Percentiles rank a stretch among this genome's conserved stretches.
phyloP scores from a whole-genome alignment of 257 asterid species.

The Solanum lycopersicoides region DNA sequence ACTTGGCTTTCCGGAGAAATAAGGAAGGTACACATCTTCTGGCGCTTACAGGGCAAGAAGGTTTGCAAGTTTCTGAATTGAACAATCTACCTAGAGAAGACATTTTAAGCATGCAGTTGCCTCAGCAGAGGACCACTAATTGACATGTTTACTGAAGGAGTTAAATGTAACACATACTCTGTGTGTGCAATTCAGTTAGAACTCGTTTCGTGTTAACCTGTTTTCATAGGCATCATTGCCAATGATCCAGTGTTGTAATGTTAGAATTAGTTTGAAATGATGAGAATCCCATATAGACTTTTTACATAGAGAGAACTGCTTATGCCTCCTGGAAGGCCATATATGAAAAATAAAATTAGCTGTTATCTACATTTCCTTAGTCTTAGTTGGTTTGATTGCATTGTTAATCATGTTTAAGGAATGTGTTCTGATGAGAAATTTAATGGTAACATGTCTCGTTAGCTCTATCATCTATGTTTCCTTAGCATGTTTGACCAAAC shows the following conservation, averaged over 20 bases:
- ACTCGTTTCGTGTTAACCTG: not conserved
- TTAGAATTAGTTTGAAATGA: not conserved
- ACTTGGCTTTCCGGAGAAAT: slow-evolving; percentile 57
- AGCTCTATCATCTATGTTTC: no score
- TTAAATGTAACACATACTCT: not conserved
- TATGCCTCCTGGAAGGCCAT: not conserved
- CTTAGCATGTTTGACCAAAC: no score
- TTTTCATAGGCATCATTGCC: not conserved
- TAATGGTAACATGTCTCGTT: no score
- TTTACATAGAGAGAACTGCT: not conserved
- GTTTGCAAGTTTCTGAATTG: slow-evolving; percentile 19
- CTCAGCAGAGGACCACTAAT: slow-evolving; percentile 31
- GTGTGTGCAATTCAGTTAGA: not conserved
- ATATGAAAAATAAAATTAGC: not conserved
- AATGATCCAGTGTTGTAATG: not conserved
- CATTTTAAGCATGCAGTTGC: slow-evolving; percentile 70
- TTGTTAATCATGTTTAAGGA: not conserved
- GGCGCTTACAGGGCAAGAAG: slow-evolving; percentile 34
- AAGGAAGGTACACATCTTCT: slow-evolving; percentile 56
- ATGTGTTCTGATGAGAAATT: not conserved
- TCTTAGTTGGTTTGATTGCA: not conserved
- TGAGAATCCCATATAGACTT: not conserved
- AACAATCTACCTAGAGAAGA: slow-evolving; percentile 58
- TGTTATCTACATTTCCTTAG: not conserved
- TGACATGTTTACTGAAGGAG: slow-evolving; percentile 23